Conservation (phyloP, 805 yeast species). For the Ogataea pignaliae region DNA sequence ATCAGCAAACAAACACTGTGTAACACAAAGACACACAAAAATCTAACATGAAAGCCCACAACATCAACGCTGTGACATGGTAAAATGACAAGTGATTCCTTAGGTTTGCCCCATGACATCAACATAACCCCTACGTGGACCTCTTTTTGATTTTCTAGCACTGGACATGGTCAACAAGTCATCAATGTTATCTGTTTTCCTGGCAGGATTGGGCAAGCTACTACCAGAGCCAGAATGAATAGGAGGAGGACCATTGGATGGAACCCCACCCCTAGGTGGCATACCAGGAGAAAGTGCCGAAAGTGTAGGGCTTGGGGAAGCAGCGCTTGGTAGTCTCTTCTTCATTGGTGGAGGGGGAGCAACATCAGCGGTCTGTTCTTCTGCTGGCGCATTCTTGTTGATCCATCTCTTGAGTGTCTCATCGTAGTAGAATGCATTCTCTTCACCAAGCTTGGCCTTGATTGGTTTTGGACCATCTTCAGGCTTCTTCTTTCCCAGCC, state of each 20-base stretch:
- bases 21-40: neutral
- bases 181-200: constrained; percentile 25
- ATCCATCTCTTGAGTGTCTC: constrained; percentile 53
- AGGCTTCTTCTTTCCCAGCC: constrained; percentile 53
- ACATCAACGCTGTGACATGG: neutral
- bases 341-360: constrained; percentile 71
- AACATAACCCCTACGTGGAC: constrained; percentile 56
- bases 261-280: constrained; percentile 29
- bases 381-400: constrained; percentile 39
- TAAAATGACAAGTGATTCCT: neutral
- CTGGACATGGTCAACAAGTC: constrained; percentile 28
- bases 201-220: constrained; percentile 7
- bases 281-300: constrained; percentile 13
- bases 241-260: constrained; percentile 8
- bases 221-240: constrained; percentile 2
- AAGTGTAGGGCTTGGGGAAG: constrained; percentile 32
- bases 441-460: constrained; percentile 82
- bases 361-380: constrained; percentile 51
- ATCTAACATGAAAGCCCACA: too few relatives aligned
- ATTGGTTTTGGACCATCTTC: constrained; percentile 67
- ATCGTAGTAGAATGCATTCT: constrained; percentile 71
- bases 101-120: constrained; percentile 48
- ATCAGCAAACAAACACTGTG: too few relatives aligned
- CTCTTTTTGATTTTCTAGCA: constrained; percentile 45
- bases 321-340: constrained; percentile 36